A percentile compares a stretch with the other conserved stretches of the same genome.
These are phyloP conservation scores for Nemania abortiva DNA, from an alignment of 2,329 filamentous ascomycete genomes.

Conservation along the genomic window DNA sequence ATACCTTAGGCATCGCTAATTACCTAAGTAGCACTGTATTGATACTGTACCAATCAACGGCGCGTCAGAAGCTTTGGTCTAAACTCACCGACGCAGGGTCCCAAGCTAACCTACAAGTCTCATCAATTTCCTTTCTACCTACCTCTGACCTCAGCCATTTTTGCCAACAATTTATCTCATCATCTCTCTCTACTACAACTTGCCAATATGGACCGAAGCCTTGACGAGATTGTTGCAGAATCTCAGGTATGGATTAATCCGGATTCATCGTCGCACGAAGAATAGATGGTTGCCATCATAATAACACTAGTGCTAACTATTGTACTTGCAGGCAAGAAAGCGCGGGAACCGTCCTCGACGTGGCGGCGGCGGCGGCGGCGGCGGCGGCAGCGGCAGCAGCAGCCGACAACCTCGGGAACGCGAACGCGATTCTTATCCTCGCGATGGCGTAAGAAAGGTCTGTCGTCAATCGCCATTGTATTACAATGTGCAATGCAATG, in stretches of 20 bases:
- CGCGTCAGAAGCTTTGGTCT: conserved; percentile 5
- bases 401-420: conserved; percentile 52
- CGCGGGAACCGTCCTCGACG: conserved; percentile 48
- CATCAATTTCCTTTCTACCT: conserved; percentile 8
- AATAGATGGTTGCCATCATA: neutral
- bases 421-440: conserved; percentile 71
- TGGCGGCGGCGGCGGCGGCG: conserved; percentile 40
- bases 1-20: no score
- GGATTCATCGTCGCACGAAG: neutral
- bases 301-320: conserved; percentile 9
- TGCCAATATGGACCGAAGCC: conserved; percentile 51
- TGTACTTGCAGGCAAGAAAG: conserved; percentile 34
- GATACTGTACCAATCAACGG: conserved; percentile 13
- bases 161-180: neutral
- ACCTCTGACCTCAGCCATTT: neutral
- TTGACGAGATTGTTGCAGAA: conserved; percentile 54
- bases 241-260: conserved; percentile 47
- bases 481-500: conserved; percentile 46
- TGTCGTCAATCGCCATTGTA: conserved; percentile 44
- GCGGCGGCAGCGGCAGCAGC: conserved; percentile 36
- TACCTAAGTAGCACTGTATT: neutral
- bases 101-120: conserved; percentile 1
- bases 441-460: conserved; percentile 94
- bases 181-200: neutral
- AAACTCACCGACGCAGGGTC: neutral